Percentiles rank a stretch among this genome's conserved stretches.
Evolutionary conservation across 768 basidiomycete genomes (phyloP).

Genomic region (Clitopilus hobsonii): DNA sequence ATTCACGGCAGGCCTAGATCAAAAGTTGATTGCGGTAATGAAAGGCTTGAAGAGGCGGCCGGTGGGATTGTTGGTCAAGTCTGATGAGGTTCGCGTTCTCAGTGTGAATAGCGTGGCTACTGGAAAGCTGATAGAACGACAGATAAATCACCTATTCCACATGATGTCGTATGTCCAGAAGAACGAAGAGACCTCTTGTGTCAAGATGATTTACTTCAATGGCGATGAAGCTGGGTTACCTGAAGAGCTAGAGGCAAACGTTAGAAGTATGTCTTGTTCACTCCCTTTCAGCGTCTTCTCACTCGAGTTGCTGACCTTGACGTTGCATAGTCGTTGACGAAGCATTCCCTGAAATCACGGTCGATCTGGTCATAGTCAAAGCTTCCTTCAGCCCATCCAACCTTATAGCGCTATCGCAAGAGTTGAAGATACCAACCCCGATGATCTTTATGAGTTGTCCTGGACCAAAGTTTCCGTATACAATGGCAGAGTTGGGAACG

Average conservation of each 20-base stretch:
- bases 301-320: background rate
- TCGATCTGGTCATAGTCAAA: conserved; percentile 49
- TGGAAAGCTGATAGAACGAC: background rate
- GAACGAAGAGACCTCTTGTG: conserved; percentile 66
- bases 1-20: conserved; percentile 36
- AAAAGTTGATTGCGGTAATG: conserved; percentile 39
- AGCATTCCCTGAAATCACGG: conserved; percentile 60
- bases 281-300: background rate
- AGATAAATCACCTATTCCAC: conserved; percentile 66
- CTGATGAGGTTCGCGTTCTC: conserved; percentile 52
- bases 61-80: conserved; percentile 57
- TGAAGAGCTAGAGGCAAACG: conserved; percentile 70
- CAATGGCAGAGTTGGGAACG: conserved; percentile 47
- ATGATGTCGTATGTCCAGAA: conserved; percentile 61
- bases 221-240: conserved; percentile 50
- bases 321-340: conserved; percentile 44
- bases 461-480: conserved; percentile 34
- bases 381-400: conserved; percentile 38
- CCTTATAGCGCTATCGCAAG: conserved; percentile 45
- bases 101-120: background rate
- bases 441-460: conserved; percentile 65
- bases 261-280: conserved; percentile 41
- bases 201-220: conserved; percentile 68
- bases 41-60: conserved; percentile 43
- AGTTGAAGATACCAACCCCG: conserved; percentile 44